phyloP scores from a whole-genome alignment of 306 rosid species.

The Quercus parvula region DNA sequence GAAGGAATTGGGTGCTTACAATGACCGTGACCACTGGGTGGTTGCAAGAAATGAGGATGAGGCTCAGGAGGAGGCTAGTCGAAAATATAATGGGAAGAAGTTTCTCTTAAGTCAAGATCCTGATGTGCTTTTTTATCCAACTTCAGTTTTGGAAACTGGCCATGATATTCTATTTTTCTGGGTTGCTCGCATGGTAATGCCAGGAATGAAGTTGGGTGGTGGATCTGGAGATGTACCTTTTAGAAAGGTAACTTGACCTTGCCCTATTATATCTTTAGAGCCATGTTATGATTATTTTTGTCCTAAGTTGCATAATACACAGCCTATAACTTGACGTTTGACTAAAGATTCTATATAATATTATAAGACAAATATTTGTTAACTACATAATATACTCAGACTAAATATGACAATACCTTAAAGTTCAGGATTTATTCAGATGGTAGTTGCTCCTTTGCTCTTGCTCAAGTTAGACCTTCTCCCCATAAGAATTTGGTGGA shows the following conservation, averaged over 20 bases:
- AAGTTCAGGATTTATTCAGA: neutral
- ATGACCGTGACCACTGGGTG: conserved; percentile 62
- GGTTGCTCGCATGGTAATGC: conserved; percentile 99
- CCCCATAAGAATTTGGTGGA: neutral
- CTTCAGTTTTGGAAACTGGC: conserved; percentile 96
- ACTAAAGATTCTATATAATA: neutral
- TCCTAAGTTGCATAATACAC: neutral
- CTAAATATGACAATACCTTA: neutral
- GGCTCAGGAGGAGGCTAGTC: conserved; percentile 63
- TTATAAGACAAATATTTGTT: neutral
- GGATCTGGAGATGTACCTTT: conserved; percentile 51
- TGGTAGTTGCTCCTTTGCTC: neutral
- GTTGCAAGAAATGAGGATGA: conserved; percentile 75
- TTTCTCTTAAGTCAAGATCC: conserved; percentile 69
- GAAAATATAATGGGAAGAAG: conserved; percentile 57
- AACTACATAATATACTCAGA: too few species aligned
- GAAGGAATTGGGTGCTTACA: conserved; percentile 67
- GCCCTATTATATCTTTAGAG: neutral
- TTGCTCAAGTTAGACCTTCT: neutral
- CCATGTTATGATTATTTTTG: neutral
- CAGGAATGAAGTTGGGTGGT: conserved; percentile 80
- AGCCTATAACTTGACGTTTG: neutral
- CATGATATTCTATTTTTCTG: conserved; percentile 93
- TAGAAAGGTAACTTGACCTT: conserved; percentile 43
- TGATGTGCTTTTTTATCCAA: conserved; percentile 92